A percentile compares a stretch with the other conserved stretches of the same genome.
phyloP scores from a whole-genome alignment of 2,329 filamentous ascomycete genomes.

The Zalaria sp. region DNA sequence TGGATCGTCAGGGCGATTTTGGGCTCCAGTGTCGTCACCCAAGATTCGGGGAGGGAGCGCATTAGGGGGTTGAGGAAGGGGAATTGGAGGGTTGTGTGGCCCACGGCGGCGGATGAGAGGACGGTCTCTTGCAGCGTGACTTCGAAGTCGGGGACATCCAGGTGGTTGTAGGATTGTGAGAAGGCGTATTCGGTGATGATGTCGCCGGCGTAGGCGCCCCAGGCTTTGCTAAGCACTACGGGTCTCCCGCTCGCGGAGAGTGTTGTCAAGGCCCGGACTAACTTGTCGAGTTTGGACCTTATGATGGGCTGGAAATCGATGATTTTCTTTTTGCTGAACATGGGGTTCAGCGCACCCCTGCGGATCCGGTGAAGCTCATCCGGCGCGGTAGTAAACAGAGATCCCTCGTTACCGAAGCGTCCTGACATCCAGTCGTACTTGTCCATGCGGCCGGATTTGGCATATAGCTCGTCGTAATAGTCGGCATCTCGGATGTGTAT shows the following conservation, averaged over 20 bases:
- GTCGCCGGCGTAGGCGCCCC: constrained; percentile 19
- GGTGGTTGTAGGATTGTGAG: not conserved
- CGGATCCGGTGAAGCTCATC: constrained; percentile 28
- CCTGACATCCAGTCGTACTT: too few species aligned
- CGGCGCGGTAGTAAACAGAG: constrained; percentile 19
- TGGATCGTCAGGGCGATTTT: too few species aligned
- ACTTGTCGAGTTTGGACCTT: too few species aligned
- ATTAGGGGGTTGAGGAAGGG: too few species aligned
- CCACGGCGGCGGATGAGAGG: too few species aligned
- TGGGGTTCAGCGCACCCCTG: constrained; percentile 25
- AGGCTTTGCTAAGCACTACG: constrained; percentile 1
- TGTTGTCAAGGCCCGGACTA: too few species aligned
- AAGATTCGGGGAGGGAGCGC: too few species aligned
- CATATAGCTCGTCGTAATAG: constrained; percentile 16
- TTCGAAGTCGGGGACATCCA: not conserved
- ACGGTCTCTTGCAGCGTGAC: too few species aligned
- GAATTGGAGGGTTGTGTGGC: too few species aligned
- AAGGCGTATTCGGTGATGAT: constrained; percentile 24
- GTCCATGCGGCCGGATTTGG: not conserved
- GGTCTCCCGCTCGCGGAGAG: too few species aligned
- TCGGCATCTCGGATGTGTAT: constrained; percentile 27
- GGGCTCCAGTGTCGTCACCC: too few species aligned
- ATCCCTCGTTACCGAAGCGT: not conserved
- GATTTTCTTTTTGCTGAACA: constrained; percentile 23
- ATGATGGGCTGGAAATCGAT: constrained; percentile 3